Base-by-base conservation (phyloP, 805 yeast species). In the Spathaspora boniae region DNA sequence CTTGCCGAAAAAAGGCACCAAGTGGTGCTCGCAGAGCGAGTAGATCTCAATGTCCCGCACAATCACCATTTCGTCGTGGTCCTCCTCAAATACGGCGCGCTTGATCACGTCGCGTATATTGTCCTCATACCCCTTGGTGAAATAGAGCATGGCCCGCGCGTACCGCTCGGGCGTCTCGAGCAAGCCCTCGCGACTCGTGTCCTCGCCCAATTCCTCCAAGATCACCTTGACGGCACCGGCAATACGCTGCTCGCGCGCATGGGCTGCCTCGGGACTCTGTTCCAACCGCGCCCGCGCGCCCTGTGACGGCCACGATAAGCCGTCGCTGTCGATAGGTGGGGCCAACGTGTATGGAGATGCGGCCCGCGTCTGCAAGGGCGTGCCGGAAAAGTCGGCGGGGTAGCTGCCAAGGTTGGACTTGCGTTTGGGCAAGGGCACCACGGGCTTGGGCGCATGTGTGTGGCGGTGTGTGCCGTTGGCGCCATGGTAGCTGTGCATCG, bases 61-160 rank as follows among this genome's bases (percentile, higher is more conserved):
- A 45, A 93, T 89, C 31, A 93, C 98, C 98, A 93, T 93, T 56
- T 93, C 99, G 58, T 93, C 98, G 56, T 93, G 98, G 56, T 93
- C 95, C 58, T 93, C 98, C 58, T 93, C 97, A 50, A 93, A 93
- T 5, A 93, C 95, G 0, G 98, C 98, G 42, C 89, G 74, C 51
- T 93, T 91, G 53, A 93, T 84, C 18, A 88, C 96, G 54, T 86
- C 95, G 43, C 86, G 74, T 41, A 93, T 83, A 57, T 88, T 89
- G 48, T 89, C 95, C 61, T 91, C 96, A 55, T 93, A 93, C 16
- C 99, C 99, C 56, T 87, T 86, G 15, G 99, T 93, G 70, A 93
- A 87, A 53, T 71, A 91, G 29, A 93, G 71, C 95, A 93, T 86
- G 4, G 99, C 98, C 42, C 94, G 72, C 0, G 99, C 98, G 58